phyloP scores from a whole-genome alignment of 768 basidiomycete species.

The Podaxis sp. region DNA sequence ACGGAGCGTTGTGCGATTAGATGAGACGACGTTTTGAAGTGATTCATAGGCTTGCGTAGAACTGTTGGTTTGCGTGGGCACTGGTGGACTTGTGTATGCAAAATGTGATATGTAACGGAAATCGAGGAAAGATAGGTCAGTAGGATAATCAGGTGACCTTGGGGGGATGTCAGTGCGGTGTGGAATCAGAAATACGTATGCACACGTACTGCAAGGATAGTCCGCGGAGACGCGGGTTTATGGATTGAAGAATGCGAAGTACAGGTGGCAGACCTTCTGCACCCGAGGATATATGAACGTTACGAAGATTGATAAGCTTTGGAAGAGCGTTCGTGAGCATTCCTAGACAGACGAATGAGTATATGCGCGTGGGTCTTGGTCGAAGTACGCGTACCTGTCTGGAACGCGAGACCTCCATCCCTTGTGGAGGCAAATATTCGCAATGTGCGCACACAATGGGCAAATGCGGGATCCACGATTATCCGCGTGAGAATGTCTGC shows the following conservation, averaged over 20 bases:
- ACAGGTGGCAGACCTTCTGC: conserved; percentile 53
- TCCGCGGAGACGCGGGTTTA: conserved; percentile 52
- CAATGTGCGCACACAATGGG: conserved; percentile 55
- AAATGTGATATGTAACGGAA: conserved; percentile 62
- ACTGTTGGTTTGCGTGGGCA: conserved; percentile 8
- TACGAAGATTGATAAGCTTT: conserved; percentile 56
- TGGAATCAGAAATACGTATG: not conserved
- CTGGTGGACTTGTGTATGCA: conserved; percentile 41
- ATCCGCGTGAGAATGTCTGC: conserved; percentile 72
- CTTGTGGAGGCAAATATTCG: conserved; percentile 53
- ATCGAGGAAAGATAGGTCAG: conserved; percentile 46
- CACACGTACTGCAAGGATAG: conserved; percentile 53
- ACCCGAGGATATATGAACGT: conserved; percentile 60
- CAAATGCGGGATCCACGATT: conserved; percentile 59
- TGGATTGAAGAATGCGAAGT: conserved; percentile 50
- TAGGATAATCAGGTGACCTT: conserved; percentile 44
- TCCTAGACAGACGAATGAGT: conserved; percentile 33
- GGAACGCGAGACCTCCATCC: conserved; percentile 57
- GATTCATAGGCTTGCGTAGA: conserved; percentile 38
- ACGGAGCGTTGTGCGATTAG: conserved; percentile 53
- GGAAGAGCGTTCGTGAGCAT: conserved; percentile 72
- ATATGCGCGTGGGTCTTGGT: not conserved
- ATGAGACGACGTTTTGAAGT: conserved; percentile 47
- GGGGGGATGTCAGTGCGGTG: not conserved
- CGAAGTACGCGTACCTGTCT: conserved; percentile 46